Conservation (phyloP, 2,329 filamentous ascomycete species). For the Paraphaeosphaeria minitans region DNA sequence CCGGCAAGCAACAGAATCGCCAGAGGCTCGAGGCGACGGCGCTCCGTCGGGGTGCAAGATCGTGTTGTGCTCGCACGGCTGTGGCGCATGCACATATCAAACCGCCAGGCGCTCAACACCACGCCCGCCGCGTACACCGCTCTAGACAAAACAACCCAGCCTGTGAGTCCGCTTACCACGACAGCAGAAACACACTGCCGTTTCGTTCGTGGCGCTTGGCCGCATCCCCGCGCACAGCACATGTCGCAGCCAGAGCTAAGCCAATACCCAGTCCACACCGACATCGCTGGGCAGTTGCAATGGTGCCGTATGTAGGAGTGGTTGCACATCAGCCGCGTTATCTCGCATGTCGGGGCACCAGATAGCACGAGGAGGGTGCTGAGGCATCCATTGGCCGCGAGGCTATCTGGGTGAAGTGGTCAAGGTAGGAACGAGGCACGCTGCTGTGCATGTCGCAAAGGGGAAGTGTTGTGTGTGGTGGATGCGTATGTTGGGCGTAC, state of each 20-base stretch:
- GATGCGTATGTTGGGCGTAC: background rate
- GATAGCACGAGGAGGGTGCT: conserved; percentile 18
- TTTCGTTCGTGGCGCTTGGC: background rate
- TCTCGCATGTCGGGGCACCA: conserved; percentile 23
- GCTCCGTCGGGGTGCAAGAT: background rate
- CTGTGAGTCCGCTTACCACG: conserved; percentile 9
- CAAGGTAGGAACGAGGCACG: conserved; percentile 7
- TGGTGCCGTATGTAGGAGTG: conserved; percentile 3
- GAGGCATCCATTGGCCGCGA: conserved; percentile 31
- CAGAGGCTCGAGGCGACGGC: background rate
- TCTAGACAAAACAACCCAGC: conserved; percentile 12
- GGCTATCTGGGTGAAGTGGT: conserved; percentile 20
- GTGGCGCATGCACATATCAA: conserved; percentile 12
- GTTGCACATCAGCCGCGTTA: conserved; percentile 33
- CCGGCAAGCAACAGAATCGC: no score
- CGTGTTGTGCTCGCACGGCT: background rate
- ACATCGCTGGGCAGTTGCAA: conserved; percentile 10
- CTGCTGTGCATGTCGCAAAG: conserved; percentile 21
- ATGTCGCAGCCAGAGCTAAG: background rate
- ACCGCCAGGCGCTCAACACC: conserved; percentile 20
- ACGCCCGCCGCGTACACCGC: conserved; percentile 14
- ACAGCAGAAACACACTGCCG: background rate
- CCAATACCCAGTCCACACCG: background rate
- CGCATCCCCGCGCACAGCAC: conserved; percentile 1
- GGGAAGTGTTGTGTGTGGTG: conserved; percentile 6